Evolutionary conservation across 2,329 filamentous ascomycete genomes (phyloP).

Genomic region (Talaromyces sp.): DNA sequence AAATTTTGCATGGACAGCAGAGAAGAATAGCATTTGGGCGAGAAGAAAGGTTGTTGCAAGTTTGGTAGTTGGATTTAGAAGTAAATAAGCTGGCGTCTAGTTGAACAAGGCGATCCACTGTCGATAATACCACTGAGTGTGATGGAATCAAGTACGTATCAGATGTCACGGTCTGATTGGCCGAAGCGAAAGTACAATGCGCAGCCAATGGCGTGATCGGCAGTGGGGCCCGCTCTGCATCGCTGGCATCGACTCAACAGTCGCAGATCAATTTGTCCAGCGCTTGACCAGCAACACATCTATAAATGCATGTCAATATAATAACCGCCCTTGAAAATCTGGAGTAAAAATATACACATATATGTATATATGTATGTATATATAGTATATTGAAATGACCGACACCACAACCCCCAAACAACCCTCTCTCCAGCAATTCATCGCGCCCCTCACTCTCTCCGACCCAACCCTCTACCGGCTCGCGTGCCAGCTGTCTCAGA

Average conservation of each 20-base stretch:
- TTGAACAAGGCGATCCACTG: too few species aligned
- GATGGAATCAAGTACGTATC: too few species aligned
- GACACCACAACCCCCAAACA: not conserved
- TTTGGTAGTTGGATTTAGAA: not conserved
- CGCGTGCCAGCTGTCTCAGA: constrained; percentile 30
- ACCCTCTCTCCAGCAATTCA: constrained; percentile 4
- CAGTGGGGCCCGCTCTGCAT: not conserved
- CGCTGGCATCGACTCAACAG: too few species aligned
- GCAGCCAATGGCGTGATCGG: not conserved
- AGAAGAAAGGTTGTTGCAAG: not conserved
- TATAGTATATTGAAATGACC: not conserved
- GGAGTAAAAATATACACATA: not conserved
- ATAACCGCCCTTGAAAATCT: not conserved
- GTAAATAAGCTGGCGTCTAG: not conserved
- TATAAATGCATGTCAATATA: not conserved
- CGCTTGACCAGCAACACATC: not conserved
- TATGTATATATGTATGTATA: not conserved
- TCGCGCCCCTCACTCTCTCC: not conserved
- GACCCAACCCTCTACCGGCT: constrained; percentile 26
- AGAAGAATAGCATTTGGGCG: not conserved
- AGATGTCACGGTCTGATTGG: not conserved
- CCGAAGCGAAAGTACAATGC: not conserved
- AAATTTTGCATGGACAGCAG: not conserved
- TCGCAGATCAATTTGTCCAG: too few species aligned
- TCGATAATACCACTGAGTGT: too few species aligned